These are phyloP conservation scores for Syzygium oleosum DNA, from an alignment of 345 rosid species.

Conservation along the genomic window DNA sequence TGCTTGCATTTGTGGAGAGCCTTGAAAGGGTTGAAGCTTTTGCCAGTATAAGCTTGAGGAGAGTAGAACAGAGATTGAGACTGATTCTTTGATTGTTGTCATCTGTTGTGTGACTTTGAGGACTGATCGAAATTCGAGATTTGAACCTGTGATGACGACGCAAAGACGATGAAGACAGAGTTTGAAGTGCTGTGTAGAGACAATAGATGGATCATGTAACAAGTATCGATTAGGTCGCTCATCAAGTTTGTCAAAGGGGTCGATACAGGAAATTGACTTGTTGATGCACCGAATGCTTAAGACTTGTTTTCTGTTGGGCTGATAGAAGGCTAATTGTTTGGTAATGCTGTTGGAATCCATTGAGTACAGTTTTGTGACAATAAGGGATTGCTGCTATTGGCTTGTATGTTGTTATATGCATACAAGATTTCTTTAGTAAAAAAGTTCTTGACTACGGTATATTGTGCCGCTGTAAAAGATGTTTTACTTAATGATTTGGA, in stretches of 20 bases:
- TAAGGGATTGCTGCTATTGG: neutral
- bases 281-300: neutral
- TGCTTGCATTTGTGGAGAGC: neutral
- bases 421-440: neutral
- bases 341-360: neutral
- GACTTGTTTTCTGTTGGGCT: neutral
- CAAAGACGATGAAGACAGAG: neutral
- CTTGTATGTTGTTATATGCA: neutral
- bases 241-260: neutral
- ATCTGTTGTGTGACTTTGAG: neutral
- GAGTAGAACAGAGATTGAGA: neutral
- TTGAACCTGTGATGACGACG: neutral
- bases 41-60: neutral
- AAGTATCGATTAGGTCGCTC: neutral
- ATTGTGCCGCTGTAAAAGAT: neutral
- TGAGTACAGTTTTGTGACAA: neutral
- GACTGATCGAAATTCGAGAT: neutral
- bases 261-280: neutral
- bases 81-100: neutral
- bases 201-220: neutral
- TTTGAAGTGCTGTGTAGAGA: neutral
- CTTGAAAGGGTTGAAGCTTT: neutral
- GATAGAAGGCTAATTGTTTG: neutral
- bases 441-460: neutral
- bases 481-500: neutral